Conservation (phyloP, 352 stramenopile genomes). For the Phytophthora chlamydospora region DNA sequence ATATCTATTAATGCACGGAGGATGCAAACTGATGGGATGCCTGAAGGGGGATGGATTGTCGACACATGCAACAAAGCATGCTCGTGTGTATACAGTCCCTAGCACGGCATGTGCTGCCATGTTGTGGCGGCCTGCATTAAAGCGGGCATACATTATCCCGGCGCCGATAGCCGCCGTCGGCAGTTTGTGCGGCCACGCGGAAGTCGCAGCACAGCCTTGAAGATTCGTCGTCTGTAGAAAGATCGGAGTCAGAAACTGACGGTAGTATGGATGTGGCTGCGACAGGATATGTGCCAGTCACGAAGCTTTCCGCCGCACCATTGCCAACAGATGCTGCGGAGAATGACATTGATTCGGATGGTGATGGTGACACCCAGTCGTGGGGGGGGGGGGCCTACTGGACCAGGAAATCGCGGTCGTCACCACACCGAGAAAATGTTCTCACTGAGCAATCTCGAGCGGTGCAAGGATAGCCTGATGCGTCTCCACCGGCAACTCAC, state of each 20-base stretch:
- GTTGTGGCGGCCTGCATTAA: background rate
- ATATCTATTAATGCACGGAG: conserved; percentile 1
- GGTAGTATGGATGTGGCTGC: too few relatives aligned
- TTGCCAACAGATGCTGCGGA: too few relatives aligned
- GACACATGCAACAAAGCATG: background rate
- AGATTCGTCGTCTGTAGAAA: too few relatives aligned
- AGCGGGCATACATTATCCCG: background rate
- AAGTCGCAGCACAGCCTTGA: too few relatives aligned
- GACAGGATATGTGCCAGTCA: too few relatives aligned
- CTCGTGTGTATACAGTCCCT: background rate
- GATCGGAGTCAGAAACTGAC: too few relatives aligned
- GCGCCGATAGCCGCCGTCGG: too few relatives aligned
- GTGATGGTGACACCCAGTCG: too few relatives aligned
- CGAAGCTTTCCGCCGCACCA: too few relatives aligned
- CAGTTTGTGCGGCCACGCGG: too few relatives aligned
- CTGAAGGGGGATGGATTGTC: conserved; percentile 3
- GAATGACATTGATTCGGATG: too few relatives aligned
- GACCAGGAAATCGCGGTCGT: background rate
- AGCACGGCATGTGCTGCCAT: conserved; percentile 8
- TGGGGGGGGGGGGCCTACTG: too few relatives aligned
- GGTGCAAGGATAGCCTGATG: background rate
- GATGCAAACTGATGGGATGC: conserved; percentile 8
- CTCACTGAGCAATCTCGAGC: background rate
- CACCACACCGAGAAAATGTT: background rate
- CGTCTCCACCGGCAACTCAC: background rate